A percentile compares a stretch with the other conserved stretches of the same genome.
Evolutionary conservation across 2,329 filamentous ascomycete species (phyloP).

Genomic region (Aspergillus quadrilineatus): DNA sequence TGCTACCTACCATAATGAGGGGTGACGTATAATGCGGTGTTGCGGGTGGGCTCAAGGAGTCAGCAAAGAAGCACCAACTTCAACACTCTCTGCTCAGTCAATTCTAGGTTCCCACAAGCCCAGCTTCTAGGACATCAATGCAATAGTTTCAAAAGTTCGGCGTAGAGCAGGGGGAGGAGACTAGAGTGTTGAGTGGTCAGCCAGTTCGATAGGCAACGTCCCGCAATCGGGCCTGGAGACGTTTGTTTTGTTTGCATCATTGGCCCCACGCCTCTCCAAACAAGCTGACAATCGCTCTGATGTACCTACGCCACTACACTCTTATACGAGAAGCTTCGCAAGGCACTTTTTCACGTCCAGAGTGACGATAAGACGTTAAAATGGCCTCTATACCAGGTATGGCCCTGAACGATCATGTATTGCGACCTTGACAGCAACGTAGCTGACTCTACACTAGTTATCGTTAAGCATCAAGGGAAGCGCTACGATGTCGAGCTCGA

Average conservation of each 20-base stretch:
- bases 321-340: slow-evolving; percentile 2
- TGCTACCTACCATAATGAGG: slow-evolving; percentile 30
- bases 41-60: background rate
- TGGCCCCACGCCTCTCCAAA: slow-evolving; percentile 23
- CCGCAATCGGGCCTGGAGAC: slow-evolving; percentile 15
- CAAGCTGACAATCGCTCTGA: slow-evolving; percentile 14
- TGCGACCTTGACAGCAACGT: background rate
- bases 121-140: slow-evolving; percentile 8
- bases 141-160: background rate
- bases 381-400: slow-evolving; percentile 60
- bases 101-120: background rate
- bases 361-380: slow-evolving; percentile 15
- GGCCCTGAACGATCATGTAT: slow-evolving; percentile 14
- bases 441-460: slow-evolving; percentile 57
- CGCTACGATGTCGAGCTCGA: slow-evolving; percentile 94
- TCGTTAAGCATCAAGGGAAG: slow-evolving; percentile 93
- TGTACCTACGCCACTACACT: slow-evolving; percentile 20
- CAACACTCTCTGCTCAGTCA: background rate
- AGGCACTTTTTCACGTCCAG: slow-evolving; percentile 3
- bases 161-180: background rate
- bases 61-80: slow-evolving; percentile 7
- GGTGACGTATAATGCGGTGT: slow-evolving; percentile 19
- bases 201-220: slow-evolving; percentile 13
- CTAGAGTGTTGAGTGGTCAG: slow-evolving; percentile 8
- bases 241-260: slow-evolving; percentile 22